Conservation (phyloP, 805 yeast genomes). For the Debaryomyces maramus region DNA sequence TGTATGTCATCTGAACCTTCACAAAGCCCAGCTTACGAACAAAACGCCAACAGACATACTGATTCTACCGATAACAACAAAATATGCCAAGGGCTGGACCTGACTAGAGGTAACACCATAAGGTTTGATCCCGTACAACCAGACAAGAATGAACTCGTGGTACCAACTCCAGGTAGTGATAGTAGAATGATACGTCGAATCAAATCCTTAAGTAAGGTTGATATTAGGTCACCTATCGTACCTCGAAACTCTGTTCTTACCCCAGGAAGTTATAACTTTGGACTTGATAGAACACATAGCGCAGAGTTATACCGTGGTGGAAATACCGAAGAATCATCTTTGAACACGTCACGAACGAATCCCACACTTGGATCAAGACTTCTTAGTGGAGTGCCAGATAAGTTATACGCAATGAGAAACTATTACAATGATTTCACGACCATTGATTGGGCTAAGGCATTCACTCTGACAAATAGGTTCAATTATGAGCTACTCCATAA, state of each 20-base stretch:
- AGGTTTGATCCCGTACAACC: too few relatives aligned
- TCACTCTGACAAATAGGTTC: conserved; percentile 43
- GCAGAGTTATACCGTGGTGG: conserved; percentile 1
- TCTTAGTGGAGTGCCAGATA: conserved; percentile 14
- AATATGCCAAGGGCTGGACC: too few relatives aligned
- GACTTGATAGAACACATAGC: conserved; percentile 1
- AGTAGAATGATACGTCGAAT: conserved; percentile 9
- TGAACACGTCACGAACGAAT: conserved; percentile 14
- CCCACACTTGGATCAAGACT: conserved; percentile 15
- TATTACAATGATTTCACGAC: conserved; percentile 63
- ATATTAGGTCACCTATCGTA: conserved; percentile 19
- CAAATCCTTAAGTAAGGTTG: conserved; percentile 18
- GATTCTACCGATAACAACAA: too few relatives aligned
- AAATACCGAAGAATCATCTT: conserved; percentile 9
- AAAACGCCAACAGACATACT: too few relatives aligned
- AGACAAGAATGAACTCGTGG: not conserved
- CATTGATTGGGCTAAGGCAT: conserved; percentile 58
- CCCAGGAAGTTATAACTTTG: conserved; percentile 4
- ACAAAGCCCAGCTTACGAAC: not conserved
- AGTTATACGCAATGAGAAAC: conserved; percentile 25
- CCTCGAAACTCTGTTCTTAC: conserved; percentile 5
- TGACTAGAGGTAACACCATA: too few relatives aligned
- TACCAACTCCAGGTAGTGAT: conserved; percentile 3
- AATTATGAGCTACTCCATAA: conserved; percentile 36
- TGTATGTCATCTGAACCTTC: conserved; percentile 7